Percentiles rank a stretch among this genome's conserved stretches.
These are phyloP conservation scores for Hippophae tibetana DNA, from an alignment of 306 rosid species.

Conservation along the genomic window DNA sequence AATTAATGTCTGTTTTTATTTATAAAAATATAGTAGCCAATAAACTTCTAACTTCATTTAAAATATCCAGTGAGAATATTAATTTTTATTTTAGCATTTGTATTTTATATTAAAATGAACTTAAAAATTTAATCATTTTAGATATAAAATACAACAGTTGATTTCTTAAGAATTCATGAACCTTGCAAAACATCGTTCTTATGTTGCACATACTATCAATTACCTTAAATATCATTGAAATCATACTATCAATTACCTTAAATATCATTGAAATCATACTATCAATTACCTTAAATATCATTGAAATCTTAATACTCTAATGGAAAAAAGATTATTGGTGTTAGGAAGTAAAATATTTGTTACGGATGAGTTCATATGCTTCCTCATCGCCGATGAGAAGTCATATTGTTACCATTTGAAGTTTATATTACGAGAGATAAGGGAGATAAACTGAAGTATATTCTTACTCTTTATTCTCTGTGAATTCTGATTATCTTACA, in stretches of 20 bases:
- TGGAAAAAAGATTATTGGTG: background rate
- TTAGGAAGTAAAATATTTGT: background rate
- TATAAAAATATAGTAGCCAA: too few species aligned
- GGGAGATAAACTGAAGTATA: too few species aligned
- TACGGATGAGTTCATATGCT: background rate
- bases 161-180: background rate
- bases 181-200: background rate
- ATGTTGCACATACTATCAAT: background rate
- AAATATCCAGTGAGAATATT: too few species aligned
- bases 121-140: too few species aligned
- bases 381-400: background rate
- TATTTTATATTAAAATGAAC: too few species aligned
- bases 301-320: background rate
- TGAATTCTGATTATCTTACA: too few species aligned
- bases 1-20: too few species aligned
- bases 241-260: background rate
- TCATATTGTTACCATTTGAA: background rate
- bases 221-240: background rate
- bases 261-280: background rate
- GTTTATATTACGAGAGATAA: too few species aligned
- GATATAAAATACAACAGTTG: too few species aligned
- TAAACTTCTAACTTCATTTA: too few species aligned
- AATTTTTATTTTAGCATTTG: too few species aligned
- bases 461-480: too few species aligned
- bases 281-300: background rate